Evolutionary conservation across 495 filamentous ascomycete genomes (phyloP).

Genomic region (Penicillium mononematosum): DNA sequence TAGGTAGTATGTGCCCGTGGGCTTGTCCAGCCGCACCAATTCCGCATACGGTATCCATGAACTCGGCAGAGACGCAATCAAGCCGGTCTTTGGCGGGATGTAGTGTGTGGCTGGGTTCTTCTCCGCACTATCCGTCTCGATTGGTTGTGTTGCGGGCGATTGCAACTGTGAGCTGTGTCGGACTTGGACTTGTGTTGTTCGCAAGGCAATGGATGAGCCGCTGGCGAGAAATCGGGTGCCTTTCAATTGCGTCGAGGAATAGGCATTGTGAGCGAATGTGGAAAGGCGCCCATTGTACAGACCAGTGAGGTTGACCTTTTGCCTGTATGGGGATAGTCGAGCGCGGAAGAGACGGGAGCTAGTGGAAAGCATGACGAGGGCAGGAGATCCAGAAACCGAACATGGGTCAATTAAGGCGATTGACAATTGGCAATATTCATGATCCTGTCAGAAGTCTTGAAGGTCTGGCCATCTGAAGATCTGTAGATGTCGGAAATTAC

Average conservation of each 20-base stretch:
- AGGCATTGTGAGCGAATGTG: conserved; percentile 4
- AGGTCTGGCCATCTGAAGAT: not conserved
- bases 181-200: conserved; percentile 1
- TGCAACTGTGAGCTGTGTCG: conserved; percentile 14
- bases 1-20: conserved; percentile 90
- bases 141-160: conserved; percentile 11
- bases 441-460: not conserved
- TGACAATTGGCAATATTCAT: conserved; percentile 1
- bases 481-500: not conserved
- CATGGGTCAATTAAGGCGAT: not conserved
- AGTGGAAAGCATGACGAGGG: conserved; percentile 2
- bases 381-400: not conserved
- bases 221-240: not conserved
- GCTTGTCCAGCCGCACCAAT: conserved; percentile 88
- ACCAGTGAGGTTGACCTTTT: conserved; percentile 1
- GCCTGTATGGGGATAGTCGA: conserved; percentile 1
- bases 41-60: conserved; percentile 92
- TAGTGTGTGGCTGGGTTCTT: conserved; percentile 47
- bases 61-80: conserved; percentile 72
- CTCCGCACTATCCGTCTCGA: conserved; percentile 1
- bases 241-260: conserved; percentile 5
- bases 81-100: conserved; percentile 65
- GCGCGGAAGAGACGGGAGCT: conserved; percentile 3
- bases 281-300: conserved; percentile 7
- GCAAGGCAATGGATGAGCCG: not conserved